phyloP scores from a whole-genome alignment of 805 yeast species.

The Candida maris region DNA sequence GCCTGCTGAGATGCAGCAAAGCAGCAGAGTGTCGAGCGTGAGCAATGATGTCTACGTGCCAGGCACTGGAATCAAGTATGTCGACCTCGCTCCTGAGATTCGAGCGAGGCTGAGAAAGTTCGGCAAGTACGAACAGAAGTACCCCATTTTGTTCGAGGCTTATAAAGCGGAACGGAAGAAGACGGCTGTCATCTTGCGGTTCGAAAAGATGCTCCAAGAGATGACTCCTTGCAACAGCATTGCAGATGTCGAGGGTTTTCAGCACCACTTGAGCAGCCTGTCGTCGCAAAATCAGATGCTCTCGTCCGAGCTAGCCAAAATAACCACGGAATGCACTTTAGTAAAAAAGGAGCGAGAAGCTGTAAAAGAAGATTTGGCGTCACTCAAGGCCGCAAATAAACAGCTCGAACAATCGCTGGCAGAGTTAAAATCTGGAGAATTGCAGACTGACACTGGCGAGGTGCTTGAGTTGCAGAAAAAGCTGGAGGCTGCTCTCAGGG shows the following conservation, averaged over 20 bases:
- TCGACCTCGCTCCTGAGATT: conserved; percentile 54
- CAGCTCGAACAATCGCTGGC: neutral
- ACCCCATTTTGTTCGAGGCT: conserved; percentile 80
- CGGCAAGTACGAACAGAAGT: conserved; percentile 83
- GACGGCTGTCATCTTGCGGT: conserved; percentile 50
- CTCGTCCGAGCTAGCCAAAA: conserved; percentile 59
- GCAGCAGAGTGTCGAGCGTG: conserved; percentile 2
- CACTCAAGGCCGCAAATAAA: neutral
- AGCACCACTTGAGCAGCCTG: conserved; percentile 64
- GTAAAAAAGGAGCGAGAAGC: conserved; percentile 11
- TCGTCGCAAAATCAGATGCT: conserved; percentile 57
- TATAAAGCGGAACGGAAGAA: conserved; percentile 77
- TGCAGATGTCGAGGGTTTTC: conserved; percentile 64
- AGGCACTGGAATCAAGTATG: conserved; percentile 30
- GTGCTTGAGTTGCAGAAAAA: conserved; percentile 13
- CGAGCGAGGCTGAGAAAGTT: conserved; percentile 67
- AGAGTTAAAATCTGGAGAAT: neutral
- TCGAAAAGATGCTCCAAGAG: conserved; percentile 72
- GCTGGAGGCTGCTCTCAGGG: conserved; percentile 1
- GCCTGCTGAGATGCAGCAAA: conserved; percentile 12
- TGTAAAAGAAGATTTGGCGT: conserved; percentile 2
- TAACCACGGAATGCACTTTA: conserved; percentile 26
- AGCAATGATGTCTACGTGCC: conserved; percentile 13
- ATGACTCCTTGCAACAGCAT: conserved; percentile 77
- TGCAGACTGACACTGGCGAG: conserved; percentile 1